These are phyloP conservation scores for Fusarium duplospermum DNA, from an alignment of 2,329 filamentous ascomycete species.

Conservation along the genomic window DNA sequence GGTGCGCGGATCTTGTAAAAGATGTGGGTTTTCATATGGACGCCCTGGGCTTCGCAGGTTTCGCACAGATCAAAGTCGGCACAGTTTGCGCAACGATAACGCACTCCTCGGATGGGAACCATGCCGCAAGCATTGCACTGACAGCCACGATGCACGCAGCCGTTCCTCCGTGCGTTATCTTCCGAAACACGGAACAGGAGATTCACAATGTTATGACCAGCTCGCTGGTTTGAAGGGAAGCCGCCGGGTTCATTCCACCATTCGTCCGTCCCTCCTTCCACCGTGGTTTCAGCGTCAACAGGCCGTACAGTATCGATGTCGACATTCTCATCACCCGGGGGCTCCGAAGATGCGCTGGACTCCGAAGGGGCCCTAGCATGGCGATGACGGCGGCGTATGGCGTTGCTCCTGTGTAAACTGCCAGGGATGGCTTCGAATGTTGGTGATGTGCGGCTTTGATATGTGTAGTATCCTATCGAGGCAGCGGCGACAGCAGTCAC, in stretches of 20 bases:
- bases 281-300: slow-evolving; percentile 53
- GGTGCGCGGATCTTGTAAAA: slow-evolving; percentile 97
- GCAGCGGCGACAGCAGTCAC: slow-evolving; percentile 67
- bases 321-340: slow-evolving; percentile 59
- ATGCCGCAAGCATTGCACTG: slow-evolving; percentile 91
- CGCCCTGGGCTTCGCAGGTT: slow-evolving; percentile 82
- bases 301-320: slow-evolving; percentile 47
- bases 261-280: slow-evolving; percentile 58
- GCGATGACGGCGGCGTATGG: slow-evolving; percentile 65
- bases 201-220: slow-evolving; percentile 84
- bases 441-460: slow-evolving; percentile 51
- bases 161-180: slow-evolving; percentile 87
- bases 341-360: slow-evolving; percentile 57
- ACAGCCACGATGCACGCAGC: slow-evolving; percentile 92
- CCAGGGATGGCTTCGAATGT: slow-evolving; percentile 41
- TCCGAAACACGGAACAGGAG: slow-evolving; percentile 93
- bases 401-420: slow-evolving; percentile 74
- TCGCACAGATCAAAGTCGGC: slow-evolving; percentile 97
- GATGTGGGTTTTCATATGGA: slow-evolving; percentile 90
- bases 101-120: slow-evolving; percentile 88
- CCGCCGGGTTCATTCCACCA: slow-evolving; percentile 63
- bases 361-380: slow-evolving; percentile 51
- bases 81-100: slow-evolving; percentile 96
- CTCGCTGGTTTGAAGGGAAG: slow-evolving; percentile 58
- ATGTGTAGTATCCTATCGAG: slow-evolving; percentile 70